Base-by-base conservation (phyloP, 2,329 filamentous ascomycete species). In the Fusarium napiforme region DNA sequence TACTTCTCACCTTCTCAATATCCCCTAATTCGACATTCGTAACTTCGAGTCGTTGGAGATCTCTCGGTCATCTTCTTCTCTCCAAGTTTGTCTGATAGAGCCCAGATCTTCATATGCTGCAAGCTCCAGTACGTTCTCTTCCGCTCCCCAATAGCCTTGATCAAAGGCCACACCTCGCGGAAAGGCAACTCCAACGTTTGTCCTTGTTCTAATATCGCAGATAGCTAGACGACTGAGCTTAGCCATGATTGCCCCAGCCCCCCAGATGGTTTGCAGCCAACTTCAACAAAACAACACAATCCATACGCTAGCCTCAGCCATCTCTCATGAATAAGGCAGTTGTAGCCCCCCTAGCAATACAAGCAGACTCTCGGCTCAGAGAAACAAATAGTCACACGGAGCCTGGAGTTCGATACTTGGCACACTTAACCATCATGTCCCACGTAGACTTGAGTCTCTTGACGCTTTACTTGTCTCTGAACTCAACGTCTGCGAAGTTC, bases 1-100 rank as follows among this genome's bases (percentile, higher is more conserved):
- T 36, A 36, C 3, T 4, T 23, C 2, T 23, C 21, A 4, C n/a
- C 3, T 34, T 15, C 2, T 34, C 8, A 5, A 34, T 19, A 5
- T 15, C 9, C 30, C 5, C 7, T 3, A 5, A 11, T 34, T 52
- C 4, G 3, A 15, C 18, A 7, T 28, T 28, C 23, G 7, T 28
- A 2, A 9, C 5, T 55, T n/a, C 34, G 4, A 7, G 34, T 18
- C 23, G 19, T 7, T 55, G 34, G 2, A 28, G 14, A 8, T 53
- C 34, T 53, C 34, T 40, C 34, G 5, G 8, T 1, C 19, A 18
- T 40, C 4, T 18, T 4, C 50, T 30, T 21, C 9, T n/a, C 15
- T 16, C 15, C 14, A 30, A 10, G 14, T 40, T 18, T 28, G 34
- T 40, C 34, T 30, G 3, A 4, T 4, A 4, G 7, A 2, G 10